Percentiles rank a stretch among this genome's conserved stretches.
Evolutionary conservation across 2,329 filamentous ascomycete genomes (phyloP).

Genomic region (Phialemoniopsis sp.): DNA sequence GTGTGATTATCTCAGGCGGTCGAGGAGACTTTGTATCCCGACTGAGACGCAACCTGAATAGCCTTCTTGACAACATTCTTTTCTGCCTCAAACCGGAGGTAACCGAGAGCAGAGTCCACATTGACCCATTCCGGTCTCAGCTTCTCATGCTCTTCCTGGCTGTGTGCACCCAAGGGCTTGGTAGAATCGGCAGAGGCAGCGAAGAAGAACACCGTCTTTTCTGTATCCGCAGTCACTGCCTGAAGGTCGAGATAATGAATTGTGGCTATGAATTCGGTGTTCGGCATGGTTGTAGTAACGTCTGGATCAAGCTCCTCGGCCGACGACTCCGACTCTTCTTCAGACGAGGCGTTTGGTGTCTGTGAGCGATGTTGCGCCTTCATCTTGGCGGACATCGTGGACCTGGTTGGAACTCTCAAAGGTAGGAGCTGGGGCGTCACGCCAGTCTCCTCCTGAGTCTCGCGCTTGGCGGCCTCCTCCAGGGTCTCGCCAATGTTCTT

Average conservation of each 20-base stretch:
- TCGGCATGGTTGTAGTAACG: slow-evolving; percentile 21
- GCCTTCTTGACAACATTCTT: slow-evolving; percentile 13
- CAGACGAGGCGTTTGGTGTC: not conserved
- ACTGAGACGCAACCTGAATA: slow-evolving; percentile 11
- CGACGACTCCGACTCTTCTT: slow-evolving; percentile 4
- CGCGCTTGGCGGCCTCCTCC: slow-evolving; percentile 35
- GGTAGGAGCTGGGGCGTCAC: slow-evolving; percentile 30
- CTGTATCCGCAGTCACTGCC: slow-evolving; percentile 20
- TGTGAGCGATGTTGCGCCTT: too few relatives aligned
- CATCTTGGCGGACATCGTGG: slow-evolving; percentile 19
- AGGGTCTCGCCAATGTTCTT: slow-evolving; percentile 41
- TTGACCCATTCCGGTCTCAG: slow-evolving; percentile 16
- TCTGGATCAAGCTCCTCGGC: slow-evolving; percentile 9
- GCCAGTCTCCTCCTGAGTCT: slow-evolving; percentile 44
- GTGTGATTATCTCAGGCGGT: too few relatives aligned
- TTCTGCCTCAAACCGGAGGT: slow-evolving; percentile 20
- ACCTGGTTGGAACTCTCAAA: slow-evolving; percentile 36
- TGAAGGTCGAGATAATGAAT: slow-evolving; percentile 28
- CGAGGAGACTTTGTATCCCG: slow-evolving; percentile 7
- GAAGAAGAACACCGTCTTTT: slow-evolving; percentile 36
- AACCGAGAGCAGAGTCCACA: slow-evolving; percentile 11
- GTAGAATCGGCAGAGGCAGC: slow-evolving; percentile 26
- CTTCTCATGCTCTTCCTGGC: slow-evolving; percentile 25
- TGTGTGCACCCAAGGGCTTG: slow-evolving; percentile 13
- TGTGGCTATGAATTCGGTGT: slow-evolving; percentile 29